Evolutionary conservation across 768 basidiomycete genomes (phyloP), one percentile per base, ranked within the genome.

Genomic region (Boletellus emodensis): DNA sequence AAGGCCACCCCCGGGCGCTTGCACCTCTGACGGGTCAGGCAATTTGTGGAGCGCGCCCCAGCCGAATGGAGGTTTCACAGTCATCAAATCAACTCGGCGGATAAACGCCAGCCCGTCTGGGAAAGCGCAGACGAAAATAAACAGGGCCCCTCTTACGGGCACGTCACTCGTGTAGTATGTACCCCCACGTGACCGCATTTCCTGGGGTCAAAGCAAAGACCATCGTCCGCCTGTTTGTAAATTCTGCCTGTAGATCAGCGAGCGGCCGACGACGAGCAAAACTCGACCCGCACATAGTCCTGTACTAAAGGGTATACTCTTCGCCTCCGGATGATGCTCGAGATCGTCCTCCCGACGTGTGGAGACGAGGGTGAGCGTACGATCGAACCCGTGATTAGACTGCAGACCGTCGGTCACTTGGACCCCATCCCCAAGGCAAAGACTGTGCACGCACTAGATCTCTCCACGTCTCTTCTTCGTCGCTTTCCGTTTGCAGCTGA

Each of bases 401-500:
- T 89, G 54, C 15, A 47, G 28, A 44, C 24, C 53, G 40, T 65
- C 45, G 40, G 17, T 52, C 32, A n/a, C 51, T 55, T 24, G 44
- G 34, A 47, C 44, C 46, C 33, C 17, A 41, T 38, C 37, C 13
- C 22, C 41, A 28, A 18, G 51, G 43, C 32, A 18, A 38, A 47
- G 32, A 47, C 42, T 3, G 51, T 64, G 10, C 17, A 62, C 82
- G 58, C 59, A 88, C 86, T 55, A 90, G 68, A 72, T 90, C 89
- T 67, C 78, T 75, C 87, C 86, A 91, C 8, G 89, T 92, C 69
- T 92, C 87, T 64, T 83, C 83, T 57, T 89, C 86, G 55, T 90
- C 89, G 54, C 82, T 87, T 58, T 88, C 85, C 1, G 87, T 89
- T 64, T 92, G 90, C n/a, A 90, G 69, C 59, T 88, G 85, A 61